Percentiles rank a stretch among this genome's conserved stretches.
Conservation (phyloP, 768 basidiomycete genomes). For the Hygrophoropsis aurantiaca region DNA sequence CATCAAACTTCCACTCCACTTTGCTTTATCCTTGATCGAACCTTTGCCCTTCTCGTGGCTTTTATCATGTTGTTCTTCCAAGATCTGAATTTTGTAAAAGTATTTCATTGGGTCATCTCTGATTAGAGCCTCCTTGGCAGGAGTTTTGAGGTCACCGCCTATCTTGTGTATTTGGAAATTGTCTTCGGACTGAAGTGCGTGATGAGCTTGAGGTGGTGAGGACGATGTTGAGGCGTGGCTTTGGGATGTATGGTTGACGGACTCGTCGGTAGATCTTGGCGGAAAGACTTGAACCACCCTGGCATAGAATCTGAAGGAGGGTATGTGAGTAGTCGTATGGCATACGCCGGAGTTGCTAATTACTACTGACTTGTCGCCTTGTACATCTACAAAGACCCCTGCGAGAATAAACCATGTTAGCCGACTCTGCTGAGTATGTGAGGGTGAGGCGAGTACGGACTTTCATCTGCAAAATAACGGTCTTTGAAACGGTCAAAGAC, state of each 20-base stretch:
- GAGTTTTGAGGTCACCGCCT: slow-evolving; percentile 76
- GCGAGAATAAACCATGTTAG: slow-evolving; percentile 13
- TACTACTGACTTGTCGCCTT: slow-evolving; percentile 81
- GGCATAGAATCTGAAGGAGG: slow-evolving; percentile 69
- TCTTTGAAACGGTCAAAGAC: slow-evolving; percentile 97
- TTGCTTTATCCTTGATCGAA: slow-evolving; percentile 56
- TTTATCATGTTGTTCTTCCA: slow-evolving; percentile 74
- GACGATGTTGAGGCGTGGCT: slow-evolving; percentile 39
- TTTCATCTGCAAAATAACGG: slow-evolving; percentile 89
- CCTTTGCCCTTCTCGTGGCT: slow-evolving; percentile 60
- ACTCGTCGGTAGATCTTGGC: slow-evolving; percentile 50
- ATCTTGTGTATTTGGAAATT: slow-evolving; percentile 62
- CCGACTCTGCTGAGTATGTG: slow-evolving; percentile 12
- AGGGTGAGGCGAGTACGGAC: slow-evolving; percentile 48
- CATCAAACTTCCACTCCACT: slow-evolving; percentile 75
- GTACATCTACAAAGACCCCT: slow-evolving; percentile 87
- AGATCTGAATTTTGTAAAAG: slow-evolving; percentile 84
- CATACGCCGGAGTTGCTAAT: not conserved
- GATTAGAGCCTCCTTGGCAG: slow-evolving; percentile 65
- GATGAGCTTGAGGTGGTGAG: slow-evolving; percentile 41
- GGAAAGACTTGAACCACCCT: slow-evolving; percentile 78
- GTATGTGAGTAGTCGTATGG: slow-evolving; percentile 5
- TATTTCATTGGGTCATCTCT: slow-evolving; percentile 82
- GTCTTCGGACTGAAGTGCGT: slow-evolving; percentile 45
- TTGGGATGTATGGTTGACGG: slow-evolving; percentile 31